Evolutionary conservation across 192 early-diverging fungal species (phyloP), one percentile per base, ranked within the genome.

Genomic region (Chytriomyces hyalinus): DNA sequence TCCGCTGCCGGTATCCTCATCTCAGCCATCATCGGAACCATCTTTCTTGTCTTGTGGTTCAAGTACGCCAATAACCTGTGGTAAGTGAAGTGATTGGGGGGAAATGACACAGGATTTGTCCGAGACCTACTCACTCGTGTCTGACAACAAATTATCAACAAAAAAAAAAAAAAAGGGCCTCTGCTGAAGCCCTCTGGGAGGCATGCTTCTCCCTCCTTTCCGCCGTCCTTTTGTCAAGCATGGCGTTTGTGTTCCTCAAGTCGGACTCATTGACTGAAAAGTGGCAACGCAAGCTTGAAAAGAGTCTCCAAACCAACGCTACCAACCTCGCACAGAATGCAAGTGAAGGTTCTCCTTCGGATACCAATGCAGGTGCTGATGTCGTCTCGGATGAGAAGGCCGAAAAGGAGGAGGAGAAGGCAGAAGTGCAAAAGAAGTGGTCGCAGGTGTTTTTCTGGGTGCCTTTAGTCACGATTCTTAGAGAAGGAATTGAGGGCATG

Each of bases 401-500:
- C 5, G 53, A 57, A 13, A n/a, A 13, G 53, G 53, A 57, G 15
- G 13, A 13, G 13, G 15, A 57, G 20, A n/a, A 57, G 13, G 53
- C 13, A 3, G 53, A 57, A 1, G 53, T 20, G 53, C 63, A 28
- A 10, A 6, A 45, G 6, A 60, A 63, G 24, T 43, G 73, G 10
- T 26, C 60, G 6, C 71, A 82, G 85, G 93, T 44, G 90, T 97
- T 76, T 86, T 96, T 80, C 79, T 94, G 93, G 61, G 86, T 97
- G 57, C 94, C 96, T 15, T 93, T 95, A 68, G 77, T 95, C 48
- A 94, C 94, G 6, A 90, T 97, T 10, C 80, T 94, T 17, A 87
- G 96, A 63, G 96, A 97, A 88, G 93, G 92, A 10, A 80, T 97
- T 10, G 96, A 97, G 80, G 90, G 93, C 24, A 87, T 97, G 43